Conservation (phyloP, 148 eudicot genomes). For the Rhododendron kiyosumense region DNA sequence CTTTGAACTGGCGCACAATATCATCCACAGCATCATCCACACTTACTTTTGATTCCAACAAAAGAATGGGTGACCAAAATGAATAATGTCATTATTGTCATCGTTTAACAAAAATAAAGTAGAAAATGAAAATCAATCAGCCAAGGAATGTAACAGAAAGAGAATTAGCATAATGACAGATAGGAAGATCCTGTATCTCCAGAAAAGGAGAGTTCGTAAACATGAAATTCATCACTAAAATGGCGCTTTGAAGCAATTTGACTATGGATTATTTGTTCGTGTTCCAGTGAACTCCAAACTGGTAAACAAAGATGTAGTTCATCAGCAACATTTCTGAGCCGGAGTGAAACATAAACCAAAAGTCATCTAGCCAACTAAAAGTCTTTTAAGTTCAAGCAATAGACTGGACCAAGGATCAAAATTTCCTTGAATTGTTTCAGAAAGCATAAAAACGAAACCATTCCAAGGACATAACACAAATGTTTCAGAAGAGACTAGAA, state of each 20-base stretch:
- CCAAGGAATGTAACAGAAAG: background rate
- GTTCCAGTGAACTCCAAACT: background rate
- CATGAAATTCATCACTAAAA: background rate
- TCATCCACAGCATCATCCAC: slow-evolving; percentile 99
- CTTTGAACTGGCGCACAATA: slow-evolving; percentile 89
- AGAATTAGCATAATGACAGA: background rate
- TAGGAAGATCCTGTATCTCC: slow-evolving; percentile 20
- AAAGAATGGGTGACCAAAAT: background rate
- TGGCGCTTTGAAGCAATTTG: background rate
- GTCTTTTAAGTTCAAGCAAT: background rate
- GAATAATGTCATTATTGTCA: slow-evolving; percentile 3
- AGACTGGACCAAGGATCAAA: background rate
- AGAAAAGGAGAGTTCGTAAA: background rate
- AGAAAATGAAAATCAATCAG: background rate
- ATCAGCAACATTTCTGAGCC: background rate
- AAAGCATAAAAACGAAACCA: background rate
- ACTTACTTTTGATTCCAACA: slow-evolving; percentile 45
- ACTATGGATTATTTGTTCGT: background rate
- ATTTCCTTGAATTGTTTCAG: background rate
- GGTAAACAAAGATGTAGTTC: background rate
- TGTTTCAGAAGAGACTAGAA: background rate
- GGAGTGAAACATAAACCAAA: background rate
- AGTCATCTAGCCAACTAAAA: background rate
- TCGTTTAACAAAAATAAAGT: background rate
- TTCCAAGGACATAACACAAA: background rate